Conservation (phyloP, 2,329 filamentous ascomycete genomes). For the Exophiala bonariae region DNA sequence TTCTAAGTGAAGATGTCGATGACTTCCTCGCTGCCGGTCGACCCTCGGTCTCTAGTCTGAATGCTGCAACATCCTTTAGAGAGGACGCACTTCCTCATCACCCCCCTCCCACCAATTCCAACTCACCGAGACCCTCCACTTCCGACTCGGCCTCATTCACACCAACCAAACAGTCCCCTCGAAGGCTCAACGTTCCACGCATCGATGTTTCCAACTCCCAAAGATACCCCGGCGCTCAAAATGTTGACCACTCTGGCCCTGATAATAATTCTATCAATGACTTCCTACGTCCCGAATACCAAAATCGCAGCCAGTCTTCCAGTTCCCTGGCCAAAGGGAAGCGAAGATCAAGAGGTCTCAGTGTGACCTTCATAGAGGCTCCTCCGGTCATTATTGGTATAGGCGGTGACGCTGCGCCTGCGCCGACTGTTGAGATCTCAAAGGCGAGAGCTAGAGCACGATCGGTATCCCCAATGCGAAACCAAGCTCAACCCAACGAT, state of each 20-base stretch:
- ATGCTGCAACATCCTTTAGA: neutral
- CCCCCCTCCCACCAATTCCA: slow-evolving; percentile 2
- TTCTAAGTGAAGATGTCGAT: slow-evolving; percentile 24
- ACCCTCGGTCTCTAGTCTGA: slow-evolving; percentile 18
- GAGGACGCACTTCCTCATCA: slow-evolving; percentile 2
- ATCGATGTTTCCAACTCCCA: slow-evolving; percentile 37
- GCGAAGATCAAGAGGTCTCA: slow-evolving; percentile 64
- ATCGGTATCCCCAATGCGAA: slow-evolving; percentile 23
- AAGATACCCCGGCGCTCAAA: slow-evolving; percentile 33
- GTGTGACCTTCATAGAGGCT: slow-evolving; percentile 71
- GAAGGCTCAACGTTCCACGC: slow-evolving; percentile 32
- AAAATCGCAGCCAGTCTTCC: slow-evolving; percentile 26
- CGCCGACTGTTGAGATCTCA: slow-evolving; percentile 70
- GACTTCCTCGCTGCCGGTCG: slow-evolving; percentile 27
- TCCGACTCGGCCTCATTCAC: slow-evolving; percentile 21
- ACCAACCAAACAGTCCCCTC: slow-evolving; percentile 30
- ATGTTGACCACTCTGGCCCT: slow-evolving; percentile 6
- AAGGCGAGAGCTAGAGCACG: slow-evolving; percentile 25
- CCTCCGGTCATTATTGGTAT: slow-evolving; percentile 83
- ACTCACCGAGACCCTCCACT: slow-evolving; percentile 23
- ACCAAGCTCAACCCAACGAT: neutral
- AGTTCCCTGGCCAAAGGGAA: slow-evolving; percentile 32
- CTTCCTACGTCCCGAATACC: slow-evolving; percentile 24
- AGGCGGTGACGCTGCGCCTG: slow-evolving; percentile 82
- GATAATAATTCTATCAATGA: neutral